These are phyloP conservation scores for Cantharellus anzutake DNA, from an alignment of 768 basidiomycete genomes.

Conservation along the genomic window DNA sequence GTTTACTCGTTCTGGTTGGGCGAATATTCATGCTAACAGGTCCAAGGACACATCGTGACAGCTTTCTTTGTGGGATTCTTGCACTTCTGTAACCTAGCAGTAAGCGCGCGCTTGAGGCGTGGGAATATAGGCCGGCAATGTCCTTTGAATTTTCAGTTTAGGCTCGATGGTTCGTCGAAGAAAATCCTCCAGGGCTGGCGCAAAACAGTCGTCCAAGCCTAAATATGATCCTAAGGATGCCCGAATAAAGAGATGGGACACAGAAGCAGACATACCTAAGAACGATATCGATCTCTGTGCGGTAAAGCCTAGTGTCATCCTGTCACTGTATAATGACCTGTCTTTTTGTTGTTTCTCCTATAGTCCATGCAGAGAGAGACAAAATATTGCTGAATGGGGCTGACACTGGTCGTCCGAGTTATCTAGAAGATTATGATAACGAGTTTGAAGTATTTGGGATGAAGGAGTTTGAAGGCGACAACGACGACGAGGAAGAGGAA, in stretches of 20 bases:
- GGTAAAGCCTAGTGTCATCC: slow-evolving; percentile 14
- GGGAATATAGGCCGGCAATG: too few species aligned
- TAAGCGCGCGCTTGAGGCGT: too few species aligned
- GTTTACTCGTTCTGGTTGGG: too few species aligned
- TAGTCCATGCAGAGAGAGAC: slow-evolving; percentile 61
- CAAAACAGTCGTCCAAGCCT: too few species aligned
- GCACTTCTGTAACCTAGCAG: too few species aligned
- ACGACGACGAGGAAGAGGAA: slow-evolving; percentile 17
- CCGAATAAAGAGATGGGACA: slow-evolving; percentile 44
- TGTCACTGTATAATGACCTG: slow-evolving; percentile 5
- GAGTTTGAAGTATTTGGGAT: slow-evolving; percentile 74
- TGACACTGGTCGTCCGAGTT: slow-evolving; percentile 8
- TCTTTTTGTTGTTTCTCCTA: background rate
- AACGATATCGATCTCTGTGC: slow-evolving; percentile 68
- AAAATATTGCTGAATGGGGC: slow-evolving; percentile 56
- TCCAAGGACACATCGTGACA: too few species aligned
- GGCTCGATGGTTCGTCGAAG: too few species aligned
- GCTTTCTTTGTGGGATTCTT: too few species aligned
- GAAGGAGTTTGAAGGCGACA: slow-evolving; percentile 26
- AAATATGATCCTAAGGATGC: slow-evolving; percentile 1
- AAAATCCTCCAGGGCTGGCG: too few species aligned
- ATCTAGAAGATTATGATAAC: slow-evolving; percentile 31
- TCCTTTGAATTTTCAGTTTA: too few species aligned
- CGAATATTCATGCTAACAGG: too few species aligned
- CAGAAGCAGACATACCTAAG: slow-evolving; percentile 42